Evolutionary conservation across 768 basidiomycete species (phyloP).

Genomic region (Mycena maculata): DNA sequence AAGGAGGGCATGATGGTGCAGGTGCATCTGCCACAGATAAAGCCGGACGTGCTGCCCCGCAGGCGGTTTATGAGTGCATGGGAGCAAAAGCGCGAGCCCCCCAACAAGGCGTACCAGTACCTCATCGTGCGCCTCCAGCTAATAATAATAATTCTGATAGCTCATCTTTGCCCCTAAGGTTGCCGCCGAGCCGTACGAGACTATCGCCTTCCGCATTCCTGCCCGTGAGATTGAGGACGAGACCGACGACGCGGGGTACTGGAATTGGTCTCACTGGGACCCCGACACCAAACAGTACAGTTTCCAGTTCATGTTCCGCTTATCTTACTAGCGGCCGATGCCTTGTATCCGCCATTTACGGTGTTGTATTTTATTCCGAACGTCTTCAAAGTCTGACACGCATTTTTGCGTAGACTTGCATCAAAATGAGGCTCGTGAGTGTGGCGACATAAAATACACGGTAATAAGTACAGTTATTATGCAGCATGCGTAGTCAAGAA

Average conservation of each 20-base stretch:
- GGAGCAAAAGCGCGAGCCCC: constrained; percentile 95
- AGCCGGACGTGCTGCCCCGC: constrained; percentile 83
- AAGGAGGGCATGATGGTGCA: constrained; percentile 99
- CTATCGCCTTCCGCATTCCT: constrained; percentile 98
- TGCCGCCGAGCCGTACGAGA: constrained; percentile 99
- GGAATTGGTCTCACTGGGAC: constrained; percentile 99
- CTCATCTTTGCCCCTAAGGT: constrained; percentile 67
- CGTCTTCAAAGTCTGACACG: constrained; percentile 19
- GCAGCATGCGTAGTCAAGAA: constrained; percentile 13
- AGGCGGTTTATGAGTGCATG: constrained; percentile 97
- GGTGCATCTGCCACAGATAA: constrained; percentile 95
- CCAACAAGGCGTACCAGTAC: constrained; percentile 97
- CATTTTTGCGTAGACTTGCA: constrained; percentile 10
- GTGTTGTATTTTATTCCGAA: constrained; percentile 35
- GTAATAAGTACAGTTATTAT: constrained; percentile 19
- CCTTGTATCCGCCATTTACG: constrained; percentile 28
- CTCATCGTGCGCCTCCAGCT: constrained; percentile 78
- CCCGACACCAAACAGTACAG: constrained; percentile 98
- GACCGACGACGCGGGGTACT: constrained; percentile 87
- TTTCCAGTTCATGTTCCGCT: constrained; percentile 96
- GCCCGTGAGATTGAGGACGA: constrained; percentile 97
- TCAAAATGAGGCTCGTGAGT: constrained; percentile 1
- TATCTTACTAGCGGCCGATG: constrained; percentile 50
- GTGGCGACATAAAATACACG: constrained; percentile 8
- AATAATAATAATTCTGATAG: constrained; percentile 37